These are phyloP conservation scores for Populus deltoides DNA, from an alignment of 345 rosid genomes.

Conservation along the genomic window DNA sequence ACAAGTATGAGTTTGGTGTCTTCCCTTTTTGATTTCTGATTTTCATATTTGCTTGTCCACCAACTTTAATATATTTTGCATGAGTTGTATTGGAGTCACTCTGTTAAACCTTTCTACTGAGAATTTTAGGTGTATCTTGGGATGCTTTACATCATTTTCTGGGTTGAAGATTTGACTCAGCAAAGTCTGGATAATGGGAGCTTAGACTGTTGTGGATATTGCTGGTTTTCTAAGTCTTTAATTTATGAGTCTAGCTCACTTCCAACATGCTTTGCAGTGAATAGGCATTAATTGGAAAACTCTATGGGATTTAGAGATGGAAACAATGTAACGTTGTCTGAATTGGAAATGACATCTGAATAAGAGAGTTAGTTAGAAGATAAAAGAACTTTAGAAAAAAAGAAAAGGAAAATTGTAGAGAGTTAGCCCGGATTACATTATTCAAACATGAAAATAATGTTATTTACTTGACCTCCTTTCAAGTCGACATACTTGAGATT, in stretches of 20 bases:
- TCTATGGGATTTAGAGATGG: conserved; percentile 9
- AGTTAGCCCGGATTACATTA: neutral
- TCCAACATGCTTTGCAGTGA: conserved; percentile 17
- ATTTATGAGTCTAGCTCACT: conserved; percentile 24
- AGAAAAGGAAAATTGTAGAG: neutral
- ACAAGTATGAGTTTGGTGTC: neutral
- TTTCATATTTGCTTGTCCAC: neutral
- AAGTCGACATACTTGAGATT: conserved; percentile 6
- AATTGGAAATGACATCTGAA: conserved; percentile 14
- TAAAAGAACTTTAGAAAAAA: neutral
- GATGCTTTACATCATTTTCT: conserved; percentile 42
- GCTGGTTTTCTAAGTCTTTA: conserved; percentile 19
- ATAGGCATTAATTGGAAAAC: conserved; percentile 9
- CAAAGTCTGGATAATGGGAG: conserved; percentile 33
- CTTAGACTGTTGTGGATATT: conserved; percentile 31
- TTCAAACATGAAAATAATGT: neutral
- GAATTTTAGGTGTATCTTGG: conserved; percentile 29
- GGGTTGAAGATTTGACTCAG: conserved; percentile 39
- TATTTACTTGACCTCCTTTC: conserved; percentile 1
- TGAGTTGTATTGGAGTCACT: neutral
- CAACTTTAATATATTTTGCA: conserved; percentile 4
- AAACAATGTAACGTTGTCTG: conserved; percentile 5
- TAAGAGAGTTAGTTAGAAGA: conserved; percentile 3
- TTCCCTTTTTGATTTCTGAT: neutral
- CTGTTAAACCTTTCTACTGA: conserved; percentile 3